A percentile compares a stretch with the other conserved stretches of the same genome.
Conservation (phyloP, 1,284 basidiomycete species). For the Moesziomyces parantarcticus region DNA sequence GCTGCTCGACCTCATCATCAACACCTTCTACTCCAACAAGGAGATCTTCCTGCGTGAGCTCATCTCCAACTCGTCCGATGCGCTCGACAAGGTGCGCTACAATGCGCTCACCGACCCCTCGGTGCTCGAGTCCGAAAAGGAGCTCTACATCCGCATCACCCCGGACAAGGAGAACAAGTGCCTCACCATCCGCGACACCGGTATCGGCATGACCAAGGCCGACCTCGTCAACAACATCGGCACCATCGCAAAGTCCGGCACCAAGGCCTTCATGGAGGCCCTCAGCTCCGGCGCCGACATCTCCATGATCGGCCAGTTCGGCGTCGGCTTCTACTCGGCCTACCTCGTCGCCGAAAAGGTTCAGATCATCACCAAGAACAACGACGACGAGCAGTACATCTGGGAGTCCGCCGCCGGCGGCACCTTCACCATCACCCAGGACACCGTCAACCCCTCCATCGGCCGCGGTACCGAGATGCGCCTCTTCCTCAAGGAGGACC, state of each 20-base stretch:
- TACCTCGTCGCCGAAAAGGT: conserved; percentile 99
- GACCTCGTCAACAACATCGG: conserved; percentile 92
- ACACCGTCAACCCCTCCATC: conserved; percentile 87
- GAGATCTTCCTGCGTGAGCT: conserved; percentile 67
- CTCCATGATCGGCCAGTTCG: conserved; percentile 79
- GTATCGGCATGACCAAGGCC: conserved; percentile 80
- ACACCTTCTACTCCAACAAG: conserved; percentile 68
- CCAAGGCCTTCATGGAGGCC: conserved; percentile 92
- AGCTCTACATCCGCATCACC: conserved; percentile 68
- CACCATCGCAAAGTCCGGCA: conserved; percentile 98
- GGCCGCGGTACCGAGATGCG: conserved; percentile 96
- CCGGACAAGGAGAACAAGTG: conserved; percentile 92
- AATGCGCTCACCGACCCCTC: conserved; percentile 66
- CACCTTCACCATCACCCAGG: conserved; percentile 97
- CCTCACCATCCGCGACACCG: conserved; percentile 91
- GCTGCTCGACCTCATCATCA: conserved; percentile 68
- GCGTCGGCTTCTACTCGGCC: conserved; percentile 99
- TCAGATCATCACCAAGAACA: conserved; percentile 99
- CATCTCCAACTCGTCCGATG: conserved; percentile 68
- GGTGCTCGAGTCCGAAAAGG: conserved; percentile 65
- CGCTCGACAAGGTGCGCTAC: conserved; percentile 68
- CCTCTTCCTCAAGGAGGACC: conserved; percentile 97
- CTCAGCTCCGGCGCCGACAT: conserved; percentile 85
- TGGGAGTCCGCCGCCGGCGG: conserved; percentile 99
- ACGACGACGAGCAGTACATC: conserved; percentile 99